Evolutionary conservation across 163 green algal species (phyloP).

Genomic region (Scenedesmus sp.): DNA sequence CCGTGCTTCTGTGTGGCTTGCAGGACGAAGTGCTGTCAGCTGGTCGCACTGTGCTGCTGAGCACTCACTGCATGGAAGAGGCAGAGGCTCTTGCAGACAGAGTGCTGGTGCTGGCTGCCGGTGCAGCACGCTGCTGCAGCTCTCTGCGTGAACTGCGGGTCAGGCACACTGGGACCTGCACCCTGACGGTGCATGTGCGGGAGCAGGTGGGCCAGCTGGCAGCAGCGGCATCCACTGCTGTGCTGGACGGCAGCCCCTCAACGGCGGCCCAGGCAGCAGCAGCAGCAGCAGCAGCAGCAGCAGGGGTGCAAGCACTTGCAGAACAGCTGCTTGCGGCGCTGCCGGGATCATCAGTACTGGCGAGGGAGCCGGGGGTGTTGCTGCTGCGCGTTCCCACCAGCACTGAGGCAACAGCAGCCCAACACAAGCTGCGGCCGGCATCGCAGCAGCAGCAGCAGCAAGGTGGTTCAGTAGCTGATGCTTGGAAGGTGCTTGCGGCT

Average conservation of each 20-base stretch:
- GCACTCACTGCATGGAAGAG: constrained; percentile 96
- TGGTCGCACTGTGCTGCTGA: constrained; percentile 88
- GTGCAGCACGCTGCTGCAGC: constrained; percentile 76
- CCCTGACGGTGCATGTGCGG: constrained; percentile 51
- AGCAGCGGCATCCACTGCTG: not conserved
- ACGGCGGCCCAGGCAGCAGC: not conserved
- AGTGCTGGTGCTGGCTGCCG: constrained; percentile 60
- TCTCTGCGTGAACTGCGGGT: constrained; percentile 80
- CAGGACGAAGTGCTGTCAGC: constrained; percentile 40
- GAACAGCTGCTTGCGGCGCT: not conserved
- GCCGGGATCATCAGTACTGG: constrained; percentile 33
- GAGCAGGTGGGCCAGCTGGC: not conserved
- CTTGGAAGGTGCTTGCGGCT: constrained; percentile 72
- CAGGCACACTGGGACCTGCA: constrained; percentile 74
- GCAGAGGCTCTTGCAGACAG: constrained; percentile 89
- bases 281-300: not conserved
- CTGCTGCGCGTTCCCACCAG: constrained; percentile 36
- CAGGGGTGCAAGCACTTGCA: not conserved
- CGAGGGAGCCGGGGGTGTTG: constrained; percentile 27
- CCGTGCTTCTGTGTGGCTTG: not conserved
- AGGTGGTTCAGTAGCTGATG: constrained; percentile 50
- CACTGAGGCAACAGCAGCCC: not conserved
- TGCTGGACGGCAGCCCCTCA: not conserved
- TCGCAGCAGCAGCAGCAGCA: constrained; percentile 5
- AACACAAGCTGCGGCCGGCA: not conserved